phyloP scores from a whole-genome alignment of 1,284 basidiomycete species.

The Heliocybe sulcata region DNA sequence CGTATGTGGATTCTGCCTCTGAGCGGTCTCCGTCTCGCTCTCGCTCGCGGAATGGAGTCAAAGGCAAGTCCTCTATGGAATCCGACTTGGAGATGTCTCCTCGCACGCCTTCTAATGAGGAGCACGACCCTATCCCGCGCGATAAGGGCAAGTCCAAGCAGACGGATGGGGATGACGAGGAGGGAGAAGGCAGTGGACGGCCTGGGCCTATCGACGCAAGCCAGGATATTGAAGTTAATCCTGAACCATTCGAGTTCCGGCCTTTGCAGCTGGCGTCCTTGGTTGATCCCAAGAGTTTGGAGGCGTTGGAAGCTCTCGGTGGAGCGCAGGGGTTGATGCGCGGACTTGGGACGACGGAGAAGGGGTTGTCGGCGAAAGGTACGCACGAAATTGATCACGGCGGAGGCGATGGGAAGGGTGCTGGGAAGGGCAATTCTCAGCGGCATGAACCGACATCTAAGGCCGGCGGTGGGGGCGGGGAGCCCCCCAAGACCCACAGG shows the following conservation, averaged over 20 bases:
- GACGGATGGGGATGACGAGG: constrained; percentile 21
- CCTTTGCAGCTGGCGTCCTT: constrained; percentile 79
- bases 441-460: constrained; percentile 27
- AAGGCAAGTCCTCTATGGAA: neutral
- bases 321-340: constrained; percentile 64
- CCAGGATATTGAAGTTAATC: constrained; percentile 60
- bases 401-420: constrained; percentile 11
- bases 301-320: constrained; percentile 65
- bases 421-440: constrained; percentile 20
- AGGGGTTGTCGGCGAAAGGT: constrained; percentile 38
- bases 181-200: constrained; percentile 19
- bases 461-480: neutral
- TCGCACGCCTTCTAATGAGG: constrained; percentile 12
- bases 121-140: constrained; percentile 13
- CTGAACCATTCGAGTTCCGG: constrained; percentile 63
- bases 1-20: constrained; percentile 25
- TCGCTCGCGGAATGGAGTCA: neutral
- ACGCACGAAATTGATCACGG: neutral
- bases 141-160: constrained; percentile 19
- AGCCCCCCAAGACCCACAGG: constrained; percentile 12
- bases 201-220: constrained; percentile 29
- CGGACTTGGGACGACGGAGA: constrained; percentile 68
- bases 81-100: neutral
- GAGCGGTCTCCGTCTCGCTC: constrained; percentile 19
- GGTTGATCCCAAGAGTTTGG: constrained; percentile 83